Conservation (phyloP, 2,329 filamentous ascomycete genomes). For the Penicillium digitatum region DNA sequence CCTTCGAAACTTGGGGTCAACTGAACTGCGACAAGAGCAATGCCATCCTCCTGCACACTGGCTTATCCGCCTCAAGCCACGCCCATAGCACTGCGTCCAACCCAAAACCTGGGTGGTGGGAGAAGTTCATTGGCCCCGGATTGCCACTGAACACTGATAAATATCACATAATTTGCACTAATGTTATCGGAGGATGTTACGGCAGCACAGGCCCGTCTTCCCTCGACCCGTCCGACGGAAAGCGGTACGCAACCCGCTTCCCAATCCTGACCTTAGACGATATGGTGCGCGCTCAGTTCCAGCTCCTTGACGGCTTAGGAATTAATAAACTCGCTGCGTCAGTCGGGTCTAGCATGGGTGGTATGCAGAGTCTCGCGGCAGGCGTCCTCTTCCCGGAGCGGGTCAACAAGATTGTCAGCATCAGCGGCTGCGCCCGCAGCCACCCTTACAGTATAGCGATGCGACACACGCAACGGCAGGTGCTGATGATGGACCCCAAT, state of each 20-base stretch:
- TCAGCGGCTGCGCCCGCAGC: constrained; percentile 88
- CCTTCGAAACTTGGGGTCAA: constrained; percentile 87
- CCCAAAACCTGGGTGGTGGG: constrained; percentile 93
- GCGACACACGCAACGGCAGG: constrained; percentile 95
- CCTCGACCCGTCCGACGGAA: constrained; percentile 80
- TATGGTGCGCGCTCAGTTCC: constrained; percentile 95
- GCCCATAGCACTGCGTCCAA: constrained; percentile 88
- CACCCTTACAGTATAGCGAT: constrained; percentile 99
- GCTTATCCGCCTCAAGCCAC: constrained; percentile 93
- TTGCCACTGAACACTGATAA: constrained; percentile 82
- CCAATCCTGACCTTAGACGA: constrained; percentile 94
- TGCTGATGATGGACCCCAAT: constrained; percentile 97
- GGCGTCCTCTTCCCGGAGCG: constrained; percentile 78
- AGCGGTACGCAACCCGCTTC: constrained; percentile 88
- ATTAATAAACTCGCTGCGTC: constrained; percentile 81
- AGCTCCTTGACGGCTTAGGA: constrained; percentile 73
- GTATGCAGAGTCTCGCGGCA: constrained; percentile 91
- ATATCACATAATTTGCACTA: constrained; percentile 93
- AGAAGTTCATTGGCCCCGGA: constrained; percentile 92
- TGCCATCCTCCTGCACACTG: constrained; percentile 87
- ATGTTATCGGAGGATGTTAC: constrained; percentile 93
- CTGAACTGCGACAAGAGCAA: constrained; percentile 79
- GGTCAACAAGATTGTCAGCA: constrained; percentile 77
- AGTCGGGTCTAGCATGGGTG: constrained; percentile 95
- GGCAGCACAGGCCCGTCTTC: constrained; percentile 89